phyloP scores from a whole-genome alignment of 2,329 filamentous ascomycete genomes.

The Colletotrichum kahawae region DNA sequence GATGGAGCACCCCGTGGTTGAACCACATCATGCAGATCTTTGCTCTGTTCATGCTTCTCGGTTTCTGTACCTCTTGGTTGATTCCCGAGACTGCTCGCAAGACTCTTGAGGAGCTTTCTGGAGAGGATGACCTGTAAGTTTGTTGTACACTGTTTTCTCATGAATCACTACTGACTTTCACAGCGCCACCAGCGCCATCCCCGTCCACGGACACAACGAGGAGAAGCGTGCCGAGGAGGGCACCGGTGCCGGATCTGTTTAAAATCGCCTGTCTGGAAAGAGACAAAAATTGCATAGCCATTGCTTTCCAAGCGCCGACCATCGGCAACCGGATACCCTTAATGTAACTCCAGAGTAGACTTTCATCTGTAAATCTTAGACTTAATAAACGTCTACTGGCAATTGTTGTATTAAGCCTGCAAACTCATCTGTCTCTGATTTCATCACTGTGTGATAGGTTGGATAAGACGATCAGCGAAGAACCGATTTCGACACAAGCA shows the following conservation, averaged over 20 bases:
- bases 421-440: not conserved
- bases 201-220: conserved; percentile 6
- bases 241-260: not conserved
- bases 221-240: conserved; percentile 21
- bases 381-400: not conserved
- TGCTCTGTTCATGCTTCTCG: conserved; percentile 56
- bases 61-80: conserved; percentile 43
- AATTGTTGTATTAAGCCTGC: not conserved
- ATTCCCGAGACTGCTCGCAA: conserved; percentile 47
- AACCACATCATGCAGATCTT: conserved; percentile 29
- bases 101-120: conserved; percentile 55
- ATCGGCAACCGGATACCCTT: conserved; percentile 8
- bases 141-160: no score
- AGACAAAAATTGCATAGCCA: not conserved
- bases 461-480: not conserved
- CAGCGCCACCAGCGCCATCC: conserved; percentile 9
- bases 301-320: not conserved
- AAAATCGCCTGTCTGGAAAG: not conserved
- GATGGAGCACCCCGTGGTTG: conserved; percentile 20
- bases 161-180: not conserved
- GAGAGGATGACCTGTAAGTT: conserved; percentile 33
- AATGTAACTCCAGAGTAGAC: not conserved
- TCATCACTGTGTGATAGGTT: not conserved
- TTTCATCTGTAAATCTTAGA: not conserved
- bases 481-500: not conserved